Evolutionary conservation across 148 eudicot species (phyloP), one percentile per base, ranked within the genome.

Genomic region (Gaultheria prostrata): DNA sequence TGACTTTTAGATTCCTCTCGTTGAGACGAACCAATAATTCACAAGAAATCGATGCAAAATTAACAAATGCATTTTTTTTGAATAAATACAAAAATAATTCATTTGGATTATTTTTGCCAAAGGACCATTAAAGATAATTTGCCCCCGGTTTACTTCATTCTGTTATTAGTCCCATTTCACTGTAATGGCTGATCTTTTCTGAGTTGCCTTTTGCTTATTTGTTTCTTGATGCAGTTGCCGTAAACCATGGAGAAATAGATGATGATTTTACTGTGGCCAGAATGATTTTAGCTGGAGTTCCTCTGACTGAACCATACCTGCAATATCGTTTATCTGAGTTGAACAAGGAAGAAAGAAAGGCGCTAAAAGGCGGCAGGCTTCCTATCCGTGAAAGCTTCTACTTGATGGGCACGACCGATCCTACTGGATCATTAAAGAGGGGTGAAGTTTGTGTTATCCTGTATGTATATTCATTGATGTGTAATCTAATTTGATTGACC

Each of bases 371-470:
- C n/a, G 95, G 97, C 69, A 97, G 63, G 82, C 84, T 97, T 76
- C 95, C 95, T 15, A 78, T 93, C 24, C 57, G 59, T 67, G 95
- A 90, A 78, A 91, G 97, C 87, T 94, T 83, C 82, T 91, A 92
- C 84, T 74, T 97, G 51, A 97, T 97, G 94, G 99, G 99, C 76
- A 97, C 99, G 18, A 87, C 90, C 80, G 99, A 97, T 85, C 99
- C 99, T 7, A 97, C 95, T 0, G 88, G 88, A 39, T 65, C 85
- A 20, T 82, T 96, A 76, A 87, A 93, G 12, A 72, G 84, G 65
- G 85, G 90, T 63, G 91, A 96, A 96, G 98, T 96, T 83, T 96
- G 95, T 79, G 90, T 96, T 21, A 90, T 96, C 83, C 88, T 90
- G 98, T 96, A 92, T 12, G 95, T 59, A 72, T 89, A 20, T 14